Evolutionary conservation across 2,329 filamentous ascomycete genomes (phyloP), one percentile per base, ranked within the genome.

Genomic region (Xylariales sp.): DNA sequence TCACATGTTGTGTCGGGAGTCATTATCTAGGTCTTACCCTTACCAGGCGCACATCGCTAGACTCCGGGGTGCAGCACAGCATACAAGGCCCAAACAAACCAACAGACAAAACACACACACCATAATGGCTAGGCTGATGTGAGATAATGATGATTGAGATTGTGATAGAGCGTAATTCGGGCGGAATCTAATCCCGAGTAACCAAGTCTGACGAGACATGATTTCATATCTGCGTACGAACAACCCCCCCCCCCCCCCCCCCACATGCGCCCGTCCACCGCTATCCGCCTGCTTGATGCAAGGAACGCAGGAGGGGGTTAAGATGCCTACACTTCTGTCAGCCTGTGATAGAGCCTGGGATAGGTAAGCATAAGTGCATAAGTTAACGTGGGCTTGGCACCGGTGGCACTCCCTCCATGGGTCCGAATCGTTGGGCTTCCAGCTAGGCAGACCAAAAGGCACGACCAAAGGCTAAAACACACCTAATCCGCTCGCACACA

Each of bases 11-110:
- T 39, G 32, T 16, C 41, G 18, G 36, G 48, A 60, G 49, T 36
- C n/a, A 14, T n/a, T 64, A 23, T 23, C 23, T 23, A 64, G 56
- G 56, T 64, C 61, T 64, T 49, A 64, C 65, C 3, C 61, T 64
- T 49, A 64, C 65, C 3, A 48, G 61, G 61, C 55, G 61, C 61
- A 59, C 45, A 55, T 57, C 32, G 32, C 45, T 41, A 57, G 52
- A 64, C 56, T 68, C 65, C 30, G 65, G 65, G 65, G 65, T 68
- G 65, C 65, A 67, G 64, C 60, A 62, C 34, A 41, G 18, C 36
- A n/a, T 5, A 45, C 10, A 45, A 28, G 30, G n/a, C 8, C 43
- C 56, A 5, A 43, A 5, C n/a, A 41, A 12, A 10, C 36, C 43
- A 23, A 23, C 23, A 23, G 2, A 23, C 23, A 23, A 23, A 23